Conservation (phyloP, 192 early-diverging fungal genomes). For the Mycoemilia scoparia region DNA sequence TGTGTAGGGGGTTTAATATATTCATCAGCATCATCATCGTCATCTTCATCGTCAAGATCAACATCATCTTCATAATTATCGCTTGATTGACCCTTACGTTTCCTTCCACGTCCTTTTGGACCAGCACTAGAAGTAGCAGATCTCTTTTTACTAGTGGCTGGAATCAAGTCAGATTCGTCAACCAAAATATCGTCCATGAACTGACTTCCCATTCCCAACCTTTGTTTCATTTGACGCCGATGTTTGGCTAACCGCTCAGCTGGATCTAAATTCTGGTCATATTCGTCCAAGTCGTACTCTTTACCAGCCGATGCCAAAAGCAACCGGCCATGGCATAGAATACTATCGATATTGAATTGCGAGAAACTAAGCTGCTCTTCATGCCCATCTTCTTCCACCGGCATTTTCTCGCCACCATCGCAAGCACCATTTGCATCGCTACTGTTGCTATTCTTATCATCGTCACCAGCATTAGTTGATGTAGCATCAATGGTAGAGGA, state of each 20-base stretch:
- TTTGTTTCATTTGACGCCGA: constrained; percentile 60
- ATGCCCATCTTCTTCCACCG: constrained; percentile 2
- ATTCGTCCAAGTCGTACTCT: constrained; percentile 74
- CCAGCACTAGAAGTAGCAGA: constrained; percentile 2
- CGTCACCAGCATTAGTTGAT: neutral
- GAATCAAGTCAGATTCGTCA: constrained; percentile 59
- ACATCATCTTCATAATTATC: neutral
- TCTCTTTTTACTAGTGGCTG: constrained; percentile 5
- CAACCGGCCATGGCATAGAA: constrained; percentile 56
- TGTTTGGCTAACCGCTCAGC: constrained; percentile 67
- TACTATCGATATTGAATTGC: constrained; percentile 65
- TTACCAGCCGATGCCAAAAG: constrained; percentile 74
- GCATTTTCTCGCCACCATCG: constrained; percentile 3
- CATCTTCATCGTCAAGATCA: too few species aligned
- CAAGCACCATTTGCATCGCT: constrained; percentile 1
- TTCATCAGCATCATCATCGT: too few species aligned
- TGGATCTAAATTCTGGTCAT: constrained; percentile 53
- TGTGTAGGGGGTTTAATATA: constrained; percentile 6
- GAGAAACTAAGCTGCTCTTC: constrained; percentile 52
- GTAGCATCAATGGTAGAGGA: constrained; percentile 1
- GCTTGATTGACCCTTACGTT: constrained; percentile 10
- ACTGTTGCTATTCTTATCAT: constrained; percentile 1
- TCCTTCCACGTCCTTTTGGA: neutral
- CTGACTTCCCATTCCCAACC: constrained; percentile 72
- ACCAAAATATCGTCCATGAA: constrained; percentile 83